Conservation (phyloP, 305 asterid genomes). For the Fraxinus angustifolia region DNA sequence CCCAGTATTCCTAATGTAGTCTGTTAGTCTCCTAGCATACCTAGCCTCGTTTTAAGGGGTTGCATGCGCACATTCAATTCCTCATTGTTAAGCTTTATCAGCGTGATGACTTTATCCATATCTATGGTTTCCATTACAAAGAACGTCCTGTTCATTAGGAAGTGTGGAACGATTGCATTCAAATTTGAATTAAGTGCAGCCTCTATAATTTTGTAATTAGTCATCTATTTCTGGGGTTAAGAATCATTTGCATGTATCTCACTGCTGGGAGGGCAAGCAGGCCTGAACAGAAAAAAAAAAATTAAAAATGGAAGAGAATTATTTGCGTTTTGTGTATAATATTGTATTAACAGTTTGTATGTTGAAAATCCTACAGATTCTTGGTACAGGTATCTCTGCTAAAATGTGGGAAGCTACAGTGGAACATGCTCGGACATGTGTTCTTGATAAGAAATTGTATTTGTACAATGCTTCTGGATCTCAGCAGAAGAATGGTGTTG, state of each 20-base stretch:
- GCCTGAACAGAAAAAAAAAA: background rate
- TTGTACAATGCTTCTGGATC: slow-evolving; percentile 39
- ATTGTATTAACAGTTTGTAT: background rate
- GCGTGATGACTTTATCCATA: background rate
- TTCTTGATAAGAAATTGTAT: slow-evolving; percentile 53
- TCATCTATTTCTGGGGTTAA: background rate
- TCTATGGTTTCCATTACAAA: background rate
- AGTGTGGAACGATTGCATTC: background rate
- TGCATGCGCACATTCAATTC: background rate
- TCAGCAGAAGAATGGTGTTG: slow-evolving; percentile 51
- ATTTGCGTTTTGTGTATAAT: background rate
- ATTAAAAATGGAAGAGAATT: background rate
- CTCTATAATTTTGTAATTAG: background rate
- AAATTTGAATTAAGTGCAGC: background rate
- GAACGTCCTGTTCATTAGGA: background rate
- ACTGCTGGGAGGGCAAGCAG: background rate
- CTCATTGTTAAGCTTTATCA: background rate
- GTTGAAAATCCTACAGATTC: slow-evolving; percentile 46
- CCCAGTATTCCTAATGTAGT: background rate
- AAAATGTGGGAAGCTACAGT: slow-evolving; percentile 66
- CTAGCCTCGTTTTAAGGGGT: background rate
- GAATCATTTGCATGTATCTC: background rate
- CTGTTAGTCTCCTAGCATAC: background rate
- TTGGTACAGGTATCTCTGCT: slow-evolving; percentile 73
- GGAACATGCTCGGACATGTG: slow-evolving; percentile 72